These are phyloP conservation scores for Neurospora sp. DNA, from an alignment of 495 filamentous ascomycete species.

Conservation along the genomic window DNA sequence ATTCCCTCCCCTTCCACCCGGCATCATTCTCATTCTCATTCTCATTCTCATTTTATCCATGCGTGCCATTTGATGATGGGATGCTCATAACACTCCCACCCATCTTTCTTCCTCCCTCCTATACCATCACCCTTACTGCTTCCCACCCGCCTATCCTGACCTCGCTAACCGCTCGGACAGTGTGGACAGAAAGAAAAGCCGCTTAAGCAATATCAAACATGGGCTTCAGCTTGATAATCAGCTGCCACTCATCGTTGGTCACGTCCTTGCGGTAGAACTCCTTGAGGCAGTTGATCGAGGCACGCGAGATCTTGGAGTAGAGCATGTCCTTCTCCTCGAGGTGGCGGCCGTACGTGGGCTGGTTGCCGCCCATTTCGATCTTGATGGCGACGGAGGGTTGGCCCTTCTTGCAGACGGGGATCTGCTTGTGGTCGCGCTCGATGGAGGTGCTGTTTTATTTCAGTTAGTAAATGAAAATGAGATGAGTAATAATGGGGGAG, in stretches of 20 bases:
- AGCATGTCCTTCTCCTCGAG: slow-evolving; percentile 87
- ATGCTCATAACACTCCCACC: not conserved
- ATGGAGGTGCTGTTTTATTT: slow-evolving; percentile 62
- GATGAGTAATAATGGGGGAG: not conserved
- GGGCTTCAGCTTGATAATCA: slow-evolving; percentile 86
- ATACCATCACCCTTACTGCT: too few species aligned
- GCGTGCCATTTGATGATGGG: not conserved
- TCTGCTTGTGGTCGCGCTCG: slow-evolving; percentile 94
- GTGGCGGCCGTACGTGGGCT: slow-evolving; percentile 91
- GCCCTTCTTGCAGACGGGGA: slow-evolving; percentile 85
- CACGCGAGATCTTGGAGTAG: slow-evolving; percentile 77
- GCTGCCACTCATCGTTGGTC: slow-evolving; percentile 84
- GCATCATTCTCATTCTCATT: not conserved
- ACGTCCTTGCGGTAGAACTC: slow-evolving; percentile 90
- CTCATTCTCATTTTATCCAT: not conserved
- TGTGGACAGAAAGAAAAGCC: not conserved
- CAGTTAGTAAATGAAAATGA: not conserved
- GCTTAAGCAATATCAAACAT: slow-evolving; percentile 66
- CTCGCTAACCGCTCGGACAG: too few species aligned
- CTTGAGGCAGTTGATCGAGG: slow-evolving; percentile 90
- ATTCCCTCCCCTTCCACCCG: not conserved
- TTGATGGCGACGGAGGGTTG: slow-evolving; percentile 95
- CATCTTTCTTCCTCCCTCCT: not conserved
- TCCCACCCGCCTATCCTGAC: too few species aligned
- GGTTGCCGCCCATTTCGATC: slow-evolving; percentile 86